phyloP scores from a whole-genome alignment of 352 stramenopile genomes.

The Achlya hypogyna region DNA sequence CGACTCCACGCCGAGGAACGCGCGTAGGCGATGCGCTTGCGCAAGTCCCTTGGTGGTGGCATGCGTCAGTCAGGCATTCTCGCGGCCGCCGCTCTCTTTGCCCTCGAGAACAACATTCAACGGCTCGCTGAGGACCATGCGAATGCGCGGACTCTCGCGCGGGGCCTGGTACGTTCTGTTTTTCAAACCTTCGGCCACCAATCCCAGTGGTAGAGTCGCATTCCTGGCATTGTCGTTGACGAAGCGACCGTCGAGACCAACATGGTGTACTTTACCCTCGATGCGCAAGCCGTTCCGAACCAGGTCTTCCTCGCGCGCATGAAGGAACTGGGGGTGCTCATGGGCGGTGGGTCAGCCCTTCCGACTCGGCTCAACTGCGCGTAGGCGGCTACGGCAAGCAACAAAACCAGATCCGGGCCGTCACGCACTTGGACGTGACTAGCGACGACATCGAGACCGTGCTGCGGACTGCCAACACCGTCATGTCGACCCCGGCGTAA shows the following conservation, averaged over 20 bases:
- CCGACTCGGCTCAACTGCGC: not conserved
- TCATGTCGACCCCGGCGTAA: not conserved
- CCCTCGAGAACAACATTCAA: constrained; percentile 82
- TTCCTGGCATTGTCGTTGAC: constrained; percentile 61
- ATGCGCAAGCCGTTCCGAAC: constrained; percentile 47
- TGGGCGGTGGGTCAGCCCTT: constrained; percentile 32
- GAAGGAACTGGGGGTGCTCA: constrained; percentile 47
- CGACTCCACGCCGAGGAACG: not conserved
- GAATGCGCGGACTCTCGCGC: constrained; percentile 61
- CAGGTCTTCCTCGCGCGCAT: constrained; percentile 47
- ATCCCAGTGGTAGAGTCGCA: constrained; percentile 24
- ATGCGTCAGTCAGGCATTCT: constrained; percentile 95
- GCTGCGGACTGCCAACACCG: not conserved
- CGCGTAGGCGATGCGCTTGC: constrained; percentile 70
- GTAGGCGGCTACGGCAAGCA: constrained; percentile 45
- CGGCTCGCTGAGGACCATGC: constrained; percentile 74
- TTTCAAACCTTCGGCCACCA: not conserved
- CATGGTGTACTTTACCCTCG: constrained; percentile 73
- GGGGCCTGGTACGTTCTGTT: constrained; percentile 33
- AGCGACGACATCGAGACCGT: constrained; percentile 36
- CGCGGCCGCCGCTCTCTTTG: constrained; percentile 87
- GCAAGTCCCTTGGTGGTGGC: constrained; percentile 95
- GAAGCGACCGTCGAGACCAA: constrained; percentile 74
- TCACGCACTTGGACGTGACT: constrained; percentile 71
- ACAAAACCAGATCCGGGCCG: constrained; percentile 46